Conservation (phyloP, 2,329 filamentous ascomycete species). For the Aspergillus neotritici region DNA sequence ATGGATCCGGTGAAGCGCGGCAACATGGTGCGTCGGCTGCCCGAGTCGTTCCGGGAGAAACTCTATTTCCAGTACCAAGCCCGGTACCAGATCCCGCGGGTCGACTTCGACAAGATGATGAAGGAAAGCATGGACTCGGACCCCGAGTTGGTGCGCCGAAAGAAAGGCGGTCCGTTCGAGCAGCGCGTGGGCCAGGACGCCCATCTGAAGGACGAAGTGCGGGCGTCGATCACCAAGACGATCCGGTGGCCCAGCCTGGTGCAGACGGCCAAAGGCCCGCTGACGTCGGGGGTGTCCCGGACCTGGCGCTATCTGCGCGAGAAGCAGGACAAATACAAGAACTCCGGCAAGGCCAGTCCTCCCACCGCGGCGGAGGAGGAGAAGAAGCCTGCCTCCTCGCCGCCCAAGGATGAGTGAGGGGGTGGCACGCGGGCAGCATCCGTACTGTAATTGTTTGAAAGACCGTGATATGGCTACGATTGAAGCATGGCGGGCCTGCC, state of each 20-base stretch:
- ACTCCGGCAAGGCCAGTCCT: conserved; percentile 27
- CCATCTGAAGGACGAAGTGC: conserved; percentile 64
- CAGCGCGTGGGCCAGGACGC: conserved; percentile 70
- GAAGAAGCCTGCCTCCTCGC: conserved; percentile 13
- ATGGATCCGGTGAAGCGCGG: conserved; percentile 87
- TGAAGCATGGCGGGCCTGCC: conserved; percentile 6
- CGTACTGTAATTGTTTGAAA: conserved; percentile 1
- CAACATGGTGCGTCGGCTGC: conserved; percentile 93
- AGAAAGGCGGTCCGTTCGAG: conserved; percentile 80
- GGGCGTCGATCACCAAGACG: conserved; percentile 74
- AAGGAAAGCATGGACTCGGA: conserved; percentile 65
- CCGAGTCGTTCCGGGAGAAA: conserved; percentile 77
- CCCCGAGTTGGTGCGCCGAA: conserved; percentile 59
- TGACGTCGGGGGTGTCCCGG: conserved; percentile 69
- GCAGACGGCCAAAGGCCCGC: conserved; percentile 75
- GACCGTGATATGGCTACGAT: conserved; percentile 4
- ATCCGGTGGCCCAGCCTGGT: conserved; percentile 87
- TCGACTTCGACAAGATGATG: conserved; percentile 81
- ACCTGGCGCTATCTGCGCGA: conserved; percentile 73
- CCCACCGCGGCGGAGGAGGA: not conserved
- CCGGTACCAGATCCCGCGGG: conserved; percentile 77
- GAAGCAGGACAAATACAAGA: conserved; percentile 63
- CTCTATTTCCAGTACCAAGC: conserved; percentile 93
- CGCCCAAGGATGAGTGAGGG: conserved; percentile 15
- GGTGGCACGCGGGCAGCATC: too few species aligned